phyloP scores from a whole-genome alignment of 805 yeast genomes.

The Cyberlindnera suaveolens region DNA sequence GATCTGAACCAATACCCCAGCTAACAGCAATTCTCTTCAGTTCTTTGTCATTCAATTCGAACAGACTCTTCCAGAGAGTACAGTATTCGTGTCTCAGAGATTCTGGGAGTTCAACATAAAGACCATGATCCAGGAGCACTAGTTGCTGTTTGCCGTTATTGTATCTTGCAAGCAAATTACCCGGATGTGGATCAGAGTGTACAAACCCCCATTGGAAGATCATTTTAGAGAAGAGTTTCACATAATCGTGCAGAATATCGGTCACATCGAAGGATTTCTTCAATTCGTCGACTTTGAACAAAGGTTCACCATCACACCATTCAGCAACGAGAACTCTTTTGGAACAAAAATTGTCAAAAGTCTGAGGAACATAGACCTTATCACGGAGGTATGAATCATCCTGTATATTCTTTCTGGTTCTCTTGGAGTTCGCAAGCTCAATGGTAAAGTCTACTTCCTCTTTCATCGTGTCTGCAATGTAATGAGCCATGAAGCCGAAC shows the following conservation, averaged over 20 bases:
- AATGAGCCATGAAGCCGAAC: conserved; percentile 46
- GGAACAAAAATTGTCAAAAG: conserved; percentile 40
- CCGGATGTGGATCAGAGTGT: conserved; percentile 79
- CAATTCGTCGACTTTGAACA: conserved; percentile 41
- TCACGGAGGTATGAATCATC: conserved; percentile 35
- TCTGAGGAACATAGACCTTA: conserved; percentile 50
- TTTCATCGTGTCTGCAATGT: conserved; percentile 48
- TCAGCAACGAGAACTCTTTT: conserved; percentile 55
- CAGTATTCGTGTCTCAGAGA: conserved; percentile 51
- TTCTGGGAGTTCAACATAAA: conserved; percentile 50
- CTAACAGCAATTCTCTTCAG: conserved; percentile 40
- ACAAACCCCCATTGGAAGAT: conserved; percentile 57
- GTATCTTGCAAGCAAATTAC: conserved; percentile 56
- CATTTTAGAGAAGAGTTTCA: conserved; percentile 46
- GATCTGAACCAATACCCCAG: conserved; percentile 67
- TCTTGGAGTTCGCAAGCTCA: conserved; percentile 49
- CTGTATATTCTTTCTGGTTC: conserved; percentile 31
- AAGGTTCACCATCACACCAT: conserved; percentile 69
- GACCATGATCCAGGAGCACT: conserved; percentile 71
- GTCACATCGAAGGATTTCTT: conserved; percentile 31
- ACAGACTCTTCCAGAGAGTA: conserved; percentile 56
- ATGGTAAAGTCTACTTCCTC: conserved; percentile 57
- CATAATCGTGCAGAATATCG: conserved; percentile 39
- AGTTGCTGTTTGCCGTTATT: conserved; percentile 39
- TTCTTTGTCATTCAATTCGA: conserved; percentile 43